phyloP scores from a whole-genome alignment of 2,329 filamentous ascomycete genomes.

The Coniella vitis region DNA sequence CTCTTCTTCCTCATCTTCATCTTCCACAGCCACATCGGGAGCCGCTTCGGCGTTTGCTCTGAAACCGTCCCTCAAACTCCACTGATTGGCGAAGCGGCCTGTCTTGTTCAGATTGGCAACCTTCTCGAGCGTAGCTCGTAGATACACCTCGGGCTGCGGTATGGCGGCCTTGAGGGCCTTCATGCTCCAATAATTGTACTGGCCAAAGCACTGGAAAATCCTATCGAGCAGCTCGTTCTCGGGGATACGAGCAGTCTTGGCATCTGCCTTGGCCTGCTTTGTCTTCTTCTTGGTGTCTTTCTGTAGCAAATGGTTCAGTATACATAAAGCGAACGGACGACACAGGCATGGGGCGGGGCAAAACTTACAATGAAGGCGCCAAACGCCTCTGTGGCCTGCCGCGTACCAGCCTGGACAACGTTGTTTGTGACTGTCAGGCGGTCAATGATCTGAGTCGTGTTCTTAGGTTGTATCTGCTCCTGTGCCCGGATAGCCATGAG shows the following conservation, averaged over 20 bases:
- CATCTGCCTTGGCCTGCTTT: conserved; percentile 59
- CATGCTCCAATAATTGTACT: conserved; percentile 92
- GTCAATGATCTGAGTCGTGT: conserved; percentile 44
- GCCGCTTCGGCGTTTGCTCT: conserved; percentile 38
- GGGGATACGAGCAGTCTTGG: conserved; percentile 86
- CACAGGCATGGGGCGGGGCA: background rate
- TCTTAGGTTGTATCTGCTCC: conserved; percentile 43
- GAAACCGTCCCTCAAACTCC: conserved; percentile 63
- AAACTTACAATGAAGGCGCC: conserved; percentile 51
- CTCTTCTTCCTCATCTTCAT: conserved; percentile 54
- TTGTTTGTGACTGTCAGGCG: conserved; percentile 43
- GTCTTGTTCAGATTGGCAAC: conserved; percentile 77
- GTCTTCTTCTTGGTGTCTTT: conserved; percentile 42
- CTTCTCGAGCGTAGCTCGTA: conserved; percentile 77
- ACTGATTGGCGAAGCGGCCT: conserved; percentile 79
- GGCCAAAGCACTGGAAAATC: conserved; percentile 75
- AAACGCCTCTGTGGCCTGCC: conserved; percentile 38
- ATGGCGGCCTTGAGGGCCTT: conserved; percentile 71
- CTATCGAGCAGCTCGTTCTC: conserved; percentile 81
- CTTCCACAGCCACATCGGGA: conserved; percentile 41
- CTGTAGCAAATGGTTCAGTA: conserved; percentile 32
- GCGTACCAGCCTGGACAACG: conserved; percentile 52
- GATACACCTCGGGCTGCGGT: conserved; percentile 85
- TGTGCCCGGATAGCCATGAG: conserved; percentile 32
- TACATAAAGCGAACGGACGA: conserved; percentile 1